These are phyloP conservation scores for Paramecium primaurelia DNA, from an alignment of 73 alveolate species.

Conservation along the genomic window DNA sequence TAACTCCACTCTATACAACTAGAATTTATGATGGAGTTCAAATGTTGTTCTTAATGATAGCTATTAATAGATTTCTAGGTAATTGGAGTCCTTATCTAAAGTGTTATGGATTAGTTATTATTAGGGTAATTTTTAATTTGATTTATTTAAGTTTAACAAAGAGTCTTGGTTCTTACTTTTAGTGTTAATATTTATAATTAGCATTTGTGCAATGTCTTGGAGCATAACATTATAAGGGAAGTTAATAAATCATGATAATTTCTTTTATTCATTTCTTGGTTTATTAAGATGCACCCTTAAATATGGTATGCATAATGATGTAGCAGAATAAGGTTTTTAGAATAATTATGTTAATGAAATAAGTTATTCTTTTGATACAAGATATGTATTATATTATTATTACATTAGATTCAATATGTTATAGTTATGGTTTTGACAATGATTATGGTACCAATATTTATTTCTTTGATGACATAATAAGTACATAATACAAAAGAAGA, in stretches of 20 bases:
- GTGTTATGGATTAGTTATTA: constrained; percentile 29
- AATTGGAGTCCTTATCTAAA: constrained; percentile 33
- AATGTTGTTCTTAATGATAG: background rate
- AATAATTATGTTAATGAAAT: background rate
- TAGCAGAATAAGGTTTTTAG: background rate
- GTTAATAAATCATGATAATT: background rate
- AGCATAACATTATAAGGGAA: background rate
- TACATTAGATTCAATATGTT: background rate
- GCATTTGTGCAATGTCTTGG: constrained; percentile 25
- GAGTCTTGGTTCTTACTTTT: background rate
- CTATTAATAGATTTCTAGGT: background rate
- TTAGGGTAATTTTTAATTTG: background rate
- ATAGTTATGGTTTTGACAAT: background rate
- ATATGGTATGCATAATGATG: constrained; percentile 39
- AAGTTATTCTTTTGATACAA: background rate
- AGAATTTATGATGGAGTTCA: background rate
- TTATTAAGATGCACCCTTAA: background rate
- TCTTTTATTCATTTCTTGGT: background rate
- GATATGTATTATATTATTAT: background rate
- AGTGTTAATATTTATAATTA: background rate
- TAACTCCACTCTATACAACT: background rate
- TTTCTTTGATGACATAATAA: background rate
- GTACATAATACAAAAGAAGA: constrained; percentile 1
- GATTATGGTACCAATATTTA: background rate
- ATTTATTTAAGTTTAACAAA: background rate